Evolutionary conservation across 139 green algal species (phyloP).

Genomic region (Auxenochlorella protothecoides): DNA sequence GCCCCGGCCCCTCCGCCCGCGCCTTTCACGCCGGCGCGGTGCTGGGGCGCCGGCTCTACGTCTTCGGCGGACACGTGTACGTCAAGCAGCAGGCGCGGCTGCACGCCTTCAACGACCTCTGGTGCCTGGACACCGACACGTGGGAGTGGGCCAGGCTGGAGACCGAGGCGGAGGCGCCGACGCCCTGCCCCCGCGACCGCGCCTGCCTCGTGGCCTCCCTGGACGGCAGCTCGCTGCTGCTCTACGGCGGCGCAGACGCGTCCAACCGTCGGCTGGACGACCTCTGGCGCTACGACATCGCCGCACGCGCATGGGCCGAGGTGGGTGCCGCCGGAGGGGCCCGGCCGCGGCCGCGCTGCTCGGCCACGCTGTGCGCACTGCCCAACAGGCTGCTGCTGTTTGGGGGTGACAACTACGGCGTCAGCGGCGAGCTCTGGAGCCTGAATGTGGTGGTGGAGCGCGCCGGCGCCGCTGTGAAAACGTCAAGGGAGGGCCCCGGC

Average conservation of each 20-base stretch:
- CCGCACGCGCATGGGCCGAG: slow-evolving; percentile 33
- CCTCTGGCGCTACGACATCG: slow-evolving; percentile 50
- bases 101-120: slow-evolving; percentile 67
- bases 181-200: slow-evolving; percentile 46
- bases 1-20: slow-evolving; percentile 28
- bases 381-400: slow-evolving; percentile 46
- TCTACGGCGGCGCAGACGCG: slow-evolving; percentile 56
- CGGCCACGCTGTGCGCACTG: slow-evolving; percentile 23
- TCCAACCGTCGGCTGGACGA: slow-evolving; percentile 44
- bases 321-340: slow-evolving; percentile 19
- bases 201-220: slow-evolving; percentile 37
- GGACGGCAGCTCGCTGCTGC: slow-evolving; percentile 31
- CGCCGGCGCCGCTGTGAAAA: too few relatives aligned
- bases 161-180: background rate
- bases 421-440: slow-evolving; percentile 52
- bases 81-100: slow-evolving; percentile 35
- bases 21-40: slow-evolving; percentile 49
- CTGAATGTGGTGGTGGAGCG: slow-evolving; percentile 8
- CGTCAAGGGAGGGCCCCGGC: too few relatives aligned
- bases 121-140: slow-evolving; percentile 49
- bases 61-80: slow-evolving; percentile 63
- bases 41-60: slow-evolving; percentile 32
- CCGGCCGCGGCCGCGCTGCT: slow-evolving; percentile 38
- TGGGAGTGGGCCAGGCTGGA: slow-evolving; percentile 52
- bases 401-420: slow-evolving; percentile 49